Conservation (phyloP, 306 rosid genomes). For the Pyrus communis region DNA sequence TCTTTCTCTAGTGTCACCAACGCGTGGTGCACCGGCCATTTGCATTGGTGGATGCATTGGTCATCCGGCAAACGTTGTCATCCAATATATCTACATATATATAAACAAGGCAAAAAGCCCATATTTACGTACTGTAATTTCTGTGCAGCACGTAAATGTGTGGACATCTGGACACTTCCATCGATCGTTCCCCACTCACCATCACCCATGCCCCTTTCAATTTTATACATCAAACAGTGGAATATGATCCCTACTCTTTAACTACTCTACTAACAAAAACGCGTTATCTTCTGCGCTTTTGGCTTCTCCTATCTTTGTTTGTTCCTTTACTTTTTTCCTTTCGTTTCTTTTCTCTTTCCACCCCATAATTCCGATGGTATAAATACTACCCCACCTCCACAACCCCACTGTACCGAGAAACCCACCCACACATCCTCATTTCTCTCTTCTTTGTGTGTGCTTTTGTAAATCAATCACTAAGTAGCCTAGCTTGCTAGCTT, state of each 20-base stretch:
- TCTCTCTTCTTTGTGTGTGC: background rate
- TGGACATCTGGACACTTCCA: background rate
- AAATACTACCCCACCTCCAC: conserved; percentile 20
- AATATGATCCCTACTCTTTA: background rate
- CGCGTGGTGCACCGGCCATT: background rate
- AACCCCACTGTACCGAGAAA: background rate
- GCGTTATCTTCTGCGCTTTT: conserved; percentile 32
- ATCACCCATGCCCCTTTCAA: background rate
- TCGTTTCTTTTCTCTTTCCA: background rate
- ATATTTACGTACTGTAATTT: background rate
- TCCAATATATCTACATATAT: background rate
- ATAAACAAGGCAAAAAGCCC: background rate
- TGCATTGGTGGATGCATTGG: background rate
- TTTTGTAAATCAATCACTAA: background rate
- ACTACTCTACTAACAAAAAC: conserved; percentile 43
- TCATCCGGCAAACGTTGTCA: background rate
- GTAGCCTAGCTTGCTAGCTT: no score
- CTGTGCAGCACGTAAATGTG: background rate
- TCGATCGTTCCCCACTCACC: background rate
- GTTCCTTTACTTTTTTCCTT: background rate
- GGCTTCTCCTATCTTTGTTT: conserved; percentile 8
- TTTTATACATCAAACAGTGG: background rate
- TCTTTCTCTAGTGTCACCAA: no score
- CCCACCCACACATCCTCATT: background rate
- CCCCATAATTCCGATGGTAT: conserved; percentile 3